Percentiles rank a stretch among this genome's conserved stretches.
Evolutionary conservation across 352 stramenopile species (phyloP).

Genomic region (Phytophthora hibernalis): DNA sequence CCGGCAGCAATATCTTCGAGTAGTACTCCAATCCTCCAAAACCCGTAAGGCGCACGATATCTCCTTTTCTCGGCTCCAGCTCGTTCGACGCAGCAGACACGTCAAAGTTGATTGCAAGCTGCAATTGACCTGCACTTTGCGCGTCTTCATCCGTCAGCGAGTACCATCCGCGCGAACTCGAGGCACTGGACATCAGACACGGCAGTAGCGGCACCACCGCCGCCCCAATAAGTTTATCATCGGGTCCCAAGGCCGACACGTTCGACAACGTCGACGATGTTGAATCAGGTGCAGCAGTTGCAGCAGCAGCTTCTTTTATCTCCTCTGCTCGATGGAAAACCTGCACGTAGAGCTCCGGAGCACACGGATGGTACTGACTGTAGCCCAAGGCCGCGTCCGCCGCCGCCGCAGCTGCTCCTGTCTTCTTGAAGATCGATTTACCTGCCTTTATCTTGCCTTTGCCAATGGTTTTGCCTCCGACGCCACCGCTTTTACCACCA

Average conservation of each 20-base stretch:
- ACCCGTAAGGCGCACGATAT: slow-evolving; percentile 63
- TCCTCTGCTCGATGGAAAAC: slow-evolving; percentile 64
- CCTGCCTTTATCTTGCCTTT: slow-evolving; percentile 21
- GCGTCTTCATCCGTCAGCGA: slow-evolving; percentile 56
- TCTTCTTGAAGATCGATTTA: slow-evolving; percentile 21
- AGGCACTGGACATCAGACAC: slow-evolving; percentile 65
- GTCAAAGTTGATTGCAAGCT: slow-evolving; percentile 68
- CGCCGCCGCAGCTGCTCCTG: slow-evolving; percentile 23
- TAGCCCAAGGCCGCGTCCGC: slow-evolving; percentile 31
- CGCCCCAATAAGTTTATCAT: slow-evolving; percentile 67
- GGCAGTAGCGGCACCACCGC: slow-evolving; percentile 65
- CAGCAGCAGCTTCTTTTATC: slow-evolving; percentile 5
- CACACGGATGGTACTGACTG: slow-evolving; percentile 61
- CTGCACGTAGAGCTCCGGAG: slow-evolving; percentile 63
- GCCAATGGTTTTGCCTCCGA: slow-evolving; percentile 15
- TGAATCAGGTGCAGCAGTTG: slow-evolving; percentile 10
- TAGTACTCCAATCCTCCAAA: slow-evolving; percentile 80
- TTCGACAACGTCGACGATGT: slow-evolving; percentile 13
- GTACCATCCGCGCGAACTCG: slow-evolving; percentile 67
- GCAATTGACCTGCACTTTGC: slow-evolving; percentile 65
- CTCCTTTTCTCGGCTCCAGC: slow-evolving; percentile 56
- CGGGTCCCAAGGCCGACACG: slow-evolving; percentile 20
- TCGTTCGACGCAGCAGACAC: slow-evolving; percentile 39
- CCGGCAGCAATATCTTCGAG: slow-evolving; percentile 58
- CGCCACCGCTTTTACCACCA: slow-evolving; percentile 26